A percentile compares a stretch with the other conserved stretches of the same genome.
Evolutionary conservation across 176 grass and related monocot genomes (phyloP).

Genomic region (Microstegium vimineum): DNA sequence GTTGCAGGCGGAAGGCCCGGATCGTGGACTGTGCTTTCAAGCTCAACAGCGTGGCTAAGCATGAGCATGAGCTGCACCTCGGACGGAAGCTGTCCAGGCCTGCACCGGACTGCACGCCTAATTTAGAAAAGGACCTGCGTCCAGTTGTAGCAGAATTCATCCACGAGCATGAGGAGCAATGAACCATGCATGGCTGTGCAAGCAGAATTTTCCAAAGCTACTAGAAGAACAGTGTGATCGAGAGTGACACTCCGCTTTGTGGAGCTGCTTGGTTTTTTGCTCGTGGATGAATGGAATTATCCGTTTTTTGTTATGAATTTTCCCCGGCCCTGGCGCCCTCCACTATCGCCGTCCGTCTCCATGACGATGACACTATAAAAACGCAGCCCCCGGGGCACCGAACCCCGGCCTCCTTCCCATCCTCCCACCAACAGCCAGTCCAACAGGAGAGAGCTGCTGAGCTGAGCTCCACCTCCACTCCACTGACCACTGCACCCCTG

Average conservation of each 20-base stretch:
- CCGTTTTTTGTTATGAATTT: not conserved
- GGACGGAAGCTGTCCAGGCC: too few relatives aligned
- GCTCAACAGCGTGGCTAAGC: not conserved
- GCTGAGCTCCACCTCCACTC: not conserved
- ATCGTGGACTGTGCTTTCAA: not conserved
- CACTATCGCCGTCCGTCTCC: not conserved
- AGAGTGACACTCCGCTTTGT: not conserved
- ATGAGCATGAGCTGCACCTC: not conserved
- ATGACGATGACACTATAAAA: conserved; percentile 12
- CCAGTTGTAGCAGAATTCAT: conserved; percentile 3
- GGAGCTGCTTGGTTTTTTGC: not conserved
- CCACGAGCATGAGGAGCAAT: too few relatives aligned
- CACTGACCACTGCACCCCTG: not conserved
- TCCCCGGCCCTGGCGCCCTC: too few relatives aligned
- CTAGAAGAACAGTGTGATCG: not conserved
- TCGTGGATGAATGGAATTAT: not conserved
- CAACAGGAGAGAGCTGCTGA: not conserved
- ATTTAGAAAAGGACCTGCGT: conserved; percentile 12
- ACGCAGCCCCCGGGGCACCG: not conserved
- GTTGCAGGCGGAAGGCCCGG: not conserved
- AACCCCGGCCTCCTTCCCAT: not conserved
- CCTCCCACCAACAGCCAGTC: not conserved
- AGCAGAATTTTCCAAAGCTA: not conserved
- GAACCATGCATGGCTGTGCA: not conserved
- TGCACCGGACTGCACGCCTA: too few relatives aligned